phyloP scores from a whole-genome alignment of 148 eudicot genomes.

The Rhododendron vialii region DNA sequence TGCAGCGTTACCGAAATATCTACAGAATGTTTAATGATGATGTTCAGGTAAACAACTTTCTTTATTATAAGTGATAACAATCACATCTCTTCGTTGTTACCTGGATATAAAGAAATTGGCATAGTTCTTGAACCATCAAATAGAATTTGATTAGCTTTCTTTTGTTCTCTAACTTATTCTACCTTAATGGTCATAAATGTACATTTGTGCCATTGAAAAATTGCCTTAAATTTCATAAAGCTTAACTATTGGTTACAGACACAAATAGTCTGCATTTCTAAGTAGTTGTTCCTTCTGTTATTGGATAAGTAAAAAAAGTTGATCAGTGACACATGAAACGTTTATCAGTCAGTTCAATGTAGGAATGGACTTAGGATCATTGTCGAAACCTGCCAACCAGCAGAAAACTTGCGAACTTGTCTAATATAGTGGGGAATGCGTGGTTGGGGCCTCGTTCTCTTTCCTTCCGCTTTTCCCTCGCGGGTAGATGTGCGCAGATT shows the following conservation, averaged over 20 bases:
- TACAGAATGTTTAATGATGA: slow-evolving; percentile 99
- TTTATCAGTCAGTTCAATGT: not conserved
- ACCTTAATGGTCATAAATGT: not conserved
- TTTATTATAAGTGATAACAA: not conserved
- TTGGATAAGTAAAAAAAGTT: not conserved
- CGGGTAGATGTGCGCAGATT: no score
- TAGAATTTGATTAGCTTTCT: not conserved
- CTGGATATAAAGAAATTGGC: not conserved
- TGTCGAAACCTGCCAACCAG: no score
- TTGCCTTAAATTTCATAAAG: not conserved
- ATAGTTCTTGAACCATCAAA: not conserved
- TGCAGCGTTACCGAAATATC: slow-evolving; percentile 86
- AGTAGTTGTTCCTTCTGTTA: not conserved
- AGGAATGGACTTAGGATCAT: not conserved
- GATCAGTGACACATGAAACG: not conserved
- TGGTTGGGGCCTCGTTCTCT: no score
- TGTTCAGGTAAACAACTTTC: slow-evolving; percentile 61
- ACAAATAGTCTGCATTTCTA: not conserved
- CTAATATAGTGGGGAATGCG: no score
- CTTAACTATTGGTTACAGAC: not conserved
- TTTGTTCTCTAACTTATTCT: not conserved
- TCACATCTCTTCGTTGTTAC: not conserved
- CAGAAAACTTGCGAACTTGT: no score
- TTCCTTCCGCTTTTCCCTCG: no score
- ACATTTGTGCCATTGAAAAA: not conserved